phyloP scores from a whole-genome alignment of 139 green algal genomes.

The Chlamydomonas applanata region DNA sequence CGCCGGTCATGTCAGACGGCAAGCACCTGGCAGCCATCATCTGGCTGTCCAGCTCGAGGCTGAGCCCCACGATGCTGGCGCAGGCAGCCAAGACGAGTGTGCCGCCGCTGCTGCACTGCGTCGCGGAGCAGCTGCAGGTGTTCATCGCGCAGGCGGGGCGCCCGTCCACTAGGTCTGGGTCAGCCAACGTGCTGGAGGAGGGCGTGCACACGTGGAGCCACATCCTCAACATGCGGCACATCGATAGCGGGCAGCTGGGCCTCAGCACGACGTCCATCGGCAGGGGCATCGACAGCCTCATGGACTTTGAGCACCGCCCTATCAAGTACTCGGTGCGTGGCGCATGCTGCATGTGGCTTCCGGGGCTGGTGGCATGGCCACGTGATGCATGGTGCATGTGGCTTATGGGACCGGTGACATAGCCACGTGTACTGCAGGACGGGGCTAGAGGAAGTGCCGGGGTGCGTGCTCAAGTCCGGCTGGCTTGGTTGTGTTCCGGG shows the following conservation, averaged over 20 bases:
- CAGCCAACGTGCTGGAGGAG: too few species aligned
- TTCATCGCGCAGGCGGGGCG: too few species aligned
- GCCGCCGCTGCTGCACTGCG: slow-evolving; percentile 25
- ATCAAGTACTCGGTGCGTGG: not conserved
- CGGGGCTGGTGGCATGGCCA: too few species aligned
- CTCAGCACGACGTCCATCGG: not conserved
- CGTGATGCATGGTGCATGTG: too few species aligned
- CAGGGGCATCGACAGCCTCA: not conserved
- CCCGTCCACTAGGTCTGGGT: too few species aligned
- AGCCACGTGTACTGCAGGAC: too few species aligned
- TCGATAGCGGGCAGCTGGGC: not conserved
- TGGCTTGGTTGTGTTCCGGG: too few species aligned
- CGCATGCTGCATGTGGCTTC: too few species aligned
- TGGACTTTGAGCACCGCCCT: not conserved
- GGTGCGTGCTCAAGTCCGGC: too few species aligned
- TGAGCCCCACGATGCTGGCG: slow-evolving; percentile 27
- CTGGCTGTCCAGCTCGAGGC: slow-evolving; percentile 30
- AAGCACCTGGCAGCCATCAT: slow-evolving; percentile 31
- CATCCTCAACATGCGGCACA: not conserved
- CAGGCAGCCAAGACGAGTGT: slow-evolving; percentile 29
- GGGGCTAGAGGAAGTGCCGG: too few species aligned
- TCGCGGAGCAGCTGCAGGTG: slow-evolving; percentile 21
- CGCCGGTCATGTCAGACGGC: slow-evolving; percentile 21
- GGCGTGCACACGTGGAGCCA: not conserved
- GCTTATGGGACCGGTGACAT: too few species aligned